Base-by-base conservation (phyloP, 805 yeast genomes). In the Saccharomycopsis sp. region DNA sequence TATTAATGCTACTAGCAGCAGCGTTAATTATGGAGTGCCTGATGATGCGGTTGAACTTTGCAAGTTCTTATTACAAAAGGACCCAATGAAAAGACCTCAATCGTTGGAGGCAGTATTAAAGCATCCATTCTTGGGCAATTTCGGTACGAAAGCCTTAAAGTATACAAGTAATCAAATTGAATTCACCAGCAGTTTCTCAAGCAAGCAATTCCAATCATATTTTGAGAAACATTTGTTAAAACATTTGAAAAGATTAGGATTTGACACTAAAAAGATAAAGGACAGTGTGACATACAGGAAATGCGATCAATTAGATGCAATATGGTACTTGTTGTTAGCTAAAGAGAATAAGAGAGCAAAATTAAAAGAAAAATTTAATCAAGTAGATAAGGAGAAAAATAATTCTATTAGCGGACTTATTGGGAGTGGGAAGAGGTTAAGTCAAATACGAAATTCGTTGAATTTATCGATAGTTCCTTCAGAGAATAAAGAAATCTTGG, bases 71-170 rank as follows among this genome's bases (percentile, higher is more conserved):
- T 65, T 90, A 17, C 59, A 69, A 7, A 90, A 93, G 55, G 74
- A 77, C 50, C 86, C 96, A 0, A 59, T 60, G 3, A 56, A 65
- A 26, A 70, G 97, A 45, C 89, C 90, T 8, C 31, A 29, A 0
- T 62, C 72, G 0, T 61, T 75, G 5, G 62, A 57, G 17, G 73
- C 74, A n/a, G 68, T 83, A 2, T 61, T 83, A 17, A 58, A 58
- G 6, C 69, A 72, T 50, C 76, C 78, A 1, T 67, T 75, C 42
- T 58, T 81, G 35, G 73, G 67, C 21, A 68, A 71, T 0, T 66
- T 63, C 44, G 78, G 80, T 1, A 49, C 56, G 1, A 45, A 54
- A 2, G 70, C 72, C 32, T 52, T 76, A 14, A 70, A 70, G 1
- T 59, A 59, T 3, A 62, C 70, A 2, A 63, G 62, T 27, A 58